A percentile compares a stretch with the other conserved stretches of the same genome.
Conservation (phyloP, 148 eudicot species). For the Rhododendron simsii region DNA sequence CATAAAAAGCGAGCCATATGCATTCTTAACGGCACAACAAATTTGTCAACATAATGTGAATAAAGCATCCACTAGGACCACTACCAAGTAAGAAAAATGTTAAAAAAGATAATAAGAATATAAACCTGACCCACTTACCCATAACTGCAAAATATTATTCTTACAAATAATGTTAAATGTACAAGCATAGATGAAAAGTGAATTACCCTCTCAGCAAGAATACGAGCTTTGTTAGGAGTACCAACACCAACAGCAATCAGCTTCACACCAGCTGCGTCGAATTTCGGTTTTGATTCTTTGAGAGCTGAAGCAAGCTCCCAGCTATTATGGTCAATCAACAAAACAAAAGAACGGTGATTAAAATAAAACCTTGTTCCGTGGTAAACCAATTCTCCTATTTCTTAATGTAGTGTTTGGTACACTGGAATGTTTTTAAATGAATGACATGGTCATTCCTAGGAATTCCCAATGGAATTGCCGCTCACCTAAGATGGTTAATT, state of each 20-base stretch:
- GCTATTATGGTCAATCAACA: slow-evolving; percentile 27
- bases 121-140: not conserved
- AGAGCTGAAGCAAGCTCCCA: slow-evolving; percentile 88
- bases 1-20: not conserved
- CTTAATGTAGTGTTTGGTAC: not conserved
- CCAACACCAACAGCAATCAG: slow-evolving; percentile 97
- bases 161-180: not conserved
- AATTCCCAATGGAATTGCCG: not conserved
- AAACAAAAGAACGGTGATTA: slow-evolving; percentile 7
- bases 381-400: not conserved
- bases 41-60: not conserved
- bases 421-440: not conserved
- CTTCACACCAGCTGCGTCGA: slow-evolving; percentile 82
- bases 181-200: not conserved
- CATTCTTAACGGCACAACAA: not conserved
- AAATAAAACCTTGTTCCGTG: not conserved
- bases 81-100: not conserved
- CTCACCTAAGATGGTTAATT: not conserved
- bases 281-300: slow-evolving; percentile 53
- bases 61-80: not conserved
- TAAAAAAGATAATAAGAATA: not conserved
- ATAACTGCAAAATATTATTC: not conserved
- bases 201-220: slow-evolving; percentile 75
- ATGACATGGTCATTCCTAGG: not conserved
- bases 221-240: slow-evolving; percentile 68